These are phyloP conservation scores for Cryptococcus sp. DNA, from an alignment of 1,284 basidiomycete species.

Conservation along the genomic window DNA sequence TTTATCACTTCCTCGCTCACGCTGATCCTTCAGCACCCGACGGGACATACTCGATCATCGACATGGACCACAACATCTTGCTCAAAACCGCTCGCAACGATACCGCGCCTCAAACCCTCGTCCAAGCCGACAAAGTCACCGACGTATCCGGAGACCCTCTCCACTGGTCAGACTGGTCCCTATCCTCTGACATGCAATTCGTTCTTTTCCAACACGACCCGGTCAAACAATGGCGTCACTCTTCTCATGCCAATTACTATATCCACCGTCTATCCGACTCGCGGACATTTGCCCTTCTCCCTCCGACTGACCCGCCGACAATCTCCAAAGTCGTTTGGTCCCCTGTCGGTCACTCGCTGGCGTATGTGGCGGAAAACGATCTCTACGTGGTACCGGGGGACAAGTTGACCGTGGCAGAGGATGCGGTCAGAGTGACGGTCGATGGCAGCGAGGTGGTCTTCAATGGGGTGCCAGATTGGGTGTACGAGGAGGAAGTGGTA, in stretches of 20 bases:
- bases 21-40: conserved; percentile 56
- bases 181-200: conserved; percentile 82
- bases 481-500: conserved; percentile 92
- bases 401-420: conserved; percentile 15
- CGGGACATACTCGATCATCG: conserved; percentile 69
- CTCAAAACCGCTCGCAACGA: conserved; percentile 67
- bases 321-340: conserved; percentile 80
- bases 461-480: conserved; percentile 94
- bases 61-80: conserved; percentile 59
- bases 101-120: conserved; percentile 30
- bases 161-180: conserved; percentile 60
- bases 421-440: conserved; percentile 64
- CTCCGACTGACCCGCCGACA: conserved; percentile 56
- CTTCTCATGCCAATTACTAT: conserved; percentile 81
- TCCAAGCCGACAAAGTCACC: conserved; percentile 26
- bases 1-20: background rate
- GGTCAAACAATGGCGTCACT: conserved; percentile 88
- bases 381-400: conserved; percentile 64
- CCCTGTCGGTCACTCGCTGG: conserved; percentile 70
- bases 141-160: conserved; percentile 52
- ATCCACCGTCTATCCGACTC: conserved; percentile 62
- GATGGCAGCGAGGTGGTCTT: conserved; percentile 79
- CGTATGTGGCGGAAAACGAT: conserved; percentile 76
- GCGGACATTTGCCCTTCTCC: conserved; percentile 63
- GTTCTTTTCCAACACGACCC: conserved; percentile 70